Conservation (phyloP, 192 early-diverging fungal genomes). For the Phlyctochytrium planicorne region DNA sequence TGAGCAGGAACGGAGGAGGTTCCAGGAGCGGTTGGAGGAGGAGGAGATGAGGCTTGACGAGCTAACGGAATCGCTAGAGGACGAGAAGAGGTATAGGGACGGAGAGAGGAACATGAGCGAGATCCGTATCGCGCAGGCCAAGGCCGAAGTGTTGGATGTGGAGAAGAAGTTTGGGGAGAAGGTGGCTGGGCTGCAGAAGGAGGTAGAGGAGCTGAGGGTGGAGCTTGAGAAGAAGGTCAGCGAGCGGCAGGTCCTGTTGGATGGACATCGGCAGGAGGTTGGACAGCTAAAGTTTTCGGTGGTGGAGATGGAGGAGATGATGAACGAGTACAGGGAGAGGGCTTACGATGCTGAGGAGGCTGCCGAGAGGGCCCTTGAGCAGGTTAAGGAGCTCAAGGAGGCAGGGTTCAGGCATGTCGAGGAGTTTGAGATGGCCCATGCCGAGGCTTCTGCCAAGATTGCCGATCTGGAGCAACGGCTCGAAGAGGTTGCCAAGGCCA, state of each 20-base stretch:
- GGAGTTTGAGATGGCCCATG: neutral
- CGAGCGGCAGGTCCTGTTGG: neutral
- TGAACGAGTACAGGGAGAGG: conserved; percentile 14
- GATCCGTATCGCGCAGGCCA: conserved; percentile 13
- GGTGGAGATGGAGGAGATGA: conserved; percentile 11
- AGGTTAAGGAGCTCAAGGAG: conserved; percentile 9
- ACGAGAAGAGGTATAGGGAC: conserved; percentile 14
- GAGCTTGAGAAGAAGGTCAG: neutral
- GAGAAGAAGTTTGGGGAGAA: neutral
- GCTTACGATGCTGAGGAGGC: conserved; percentile 15
- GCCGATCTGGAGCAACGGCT: conserved; percentile 11
- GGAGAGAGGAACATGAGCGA: conserved; percentile 24
- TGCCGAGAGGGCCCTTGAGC: neutral
- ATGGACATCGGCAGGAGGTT: conserved; percentile 18
- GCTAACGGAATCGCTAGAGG: conserved; percentile 2
- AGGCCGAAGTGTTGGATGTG: conserved; percentile 1
- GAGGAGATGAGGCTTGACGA: conserved; percentile 10
- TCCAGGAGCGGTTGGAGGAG: conserved; percentile 1
- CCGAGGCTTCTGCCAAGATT: neutral
- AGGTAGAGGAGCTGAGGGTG: neutral
- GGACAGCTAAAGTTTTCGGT: conserved; percentile 5
- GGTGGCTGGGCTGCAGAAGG: neutral
- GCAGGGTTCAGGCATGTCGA: neutral
- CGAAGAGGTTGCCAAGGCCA: conserved; percentile 2
- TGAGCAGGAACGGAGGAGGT: neutral